Evolutionary conservation across 768 basidiomycete species (phyloP).

Genomic region (Tulasnella sp.): DNA sequence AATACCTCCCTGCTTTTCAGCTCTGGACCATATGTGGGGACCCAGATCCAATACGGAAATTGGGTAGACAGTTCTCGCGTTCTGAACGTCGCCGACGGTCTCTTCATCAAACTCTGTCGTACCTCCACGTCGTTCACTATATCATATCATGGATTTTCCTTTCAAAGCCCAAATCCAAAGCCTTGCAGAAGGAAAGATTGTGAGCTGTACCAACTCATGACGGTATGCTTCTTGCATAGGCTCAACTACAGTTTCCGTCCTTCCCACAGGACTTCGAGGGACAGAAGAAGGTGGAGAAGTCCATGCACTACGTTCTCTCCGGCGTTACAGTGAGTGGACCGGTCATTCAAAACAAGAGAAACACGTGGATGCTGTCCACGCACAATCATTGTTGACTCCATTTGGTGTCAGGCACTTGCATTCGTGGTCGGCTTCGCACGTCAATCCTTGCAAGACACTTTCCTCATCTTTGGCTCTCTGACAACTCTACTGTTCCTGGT

Average conservation of each 20-base stretch:
- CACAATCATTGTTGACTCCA: no score
- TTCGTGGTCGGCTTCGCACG: conserved; percentile 5
- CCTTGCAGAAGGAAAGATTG: conserved; percentile 5
- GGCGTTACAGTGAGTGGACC: neutral
- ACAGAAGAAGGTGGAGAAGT: neutral
- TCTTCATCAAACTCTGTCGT: no score
- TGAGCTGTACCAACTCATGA: neutral
- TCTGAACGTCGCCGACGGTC: no score
- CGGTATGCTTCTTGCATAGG: neutral
- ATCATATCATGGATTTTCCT: neutral
- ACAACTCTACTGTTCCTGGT: neutral
- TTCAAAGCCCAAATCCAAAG: neutral
- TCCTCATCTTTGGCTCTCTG: neutral
- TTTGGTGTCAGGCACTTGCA: neutral
- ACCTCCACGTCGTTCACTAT: no score
- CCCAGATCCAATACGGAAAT: no score
- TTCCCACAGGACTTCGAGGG: conserved; percentile 10
- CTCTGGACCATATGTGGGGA: no score
- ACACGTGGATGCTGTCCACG: no score
- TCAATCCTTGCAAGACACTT: conserved; percentile 1
- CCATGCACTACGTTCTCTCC: conserved; percentile 1
- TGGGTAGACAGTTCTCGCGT: no score
- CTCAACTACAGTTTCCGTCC: neutral
- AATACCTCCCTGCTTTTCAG: no score
- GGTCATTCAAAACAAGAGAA: neutral